Evolutionary conservation across 1,284 basidiomycete species (phyloP), one percentile per base, ranked within the genome.

Genomic region (Marasmius oreades): DNA sequence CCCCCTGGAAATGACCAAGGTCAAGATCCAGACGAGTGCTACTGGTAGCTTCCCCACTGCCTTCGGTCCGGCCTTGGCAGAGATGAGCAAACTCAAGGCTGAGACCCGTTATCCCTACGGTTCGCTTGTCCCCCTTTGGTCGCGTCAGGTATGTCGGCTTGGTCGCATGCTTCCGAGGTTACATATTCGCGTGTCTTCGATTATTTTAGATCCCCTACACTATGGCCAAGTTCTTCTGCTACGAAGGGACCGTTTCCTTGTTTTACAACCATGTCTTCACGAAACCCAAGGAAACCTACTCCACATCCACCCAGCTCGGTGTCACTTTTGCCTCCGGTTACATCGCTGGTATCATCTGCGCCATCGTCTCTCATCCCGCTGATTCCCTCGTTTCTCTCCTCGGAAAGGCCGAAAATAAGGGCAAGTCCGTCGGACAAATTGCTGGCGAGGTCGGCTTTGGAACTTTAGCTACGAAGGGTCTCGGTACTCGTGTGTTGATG

Each of bases 171-270:
- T 39, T 1, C 22, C 22, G 6, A 8, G 24, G 23, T 42, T 31
- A 23, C 43, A 12, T n/a, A 28, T 53, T 51, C 20, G 12, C 44
- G 51, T 37, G 12, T 34, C 5, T 33, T 24, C 28, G 1, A n/a
- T 33, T n/a, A 43, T 34, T 6, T 23, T 58, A 90, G 86, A 90
- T 92, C 66, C 89, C 89, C 43, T 92, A 92, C 75, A 92, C 89
- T 61, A 91, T 92, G 89, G 88, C 89, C 74, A 92, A 92, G 73
- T 92, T 92, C 82, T 88, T 79, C 82, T 88, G 86, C 82, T 92
- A 85, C 70, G 89, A 92, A 72, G 84, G 84, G 78, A 90, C 88
- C 63, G 89, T 85, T 66, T 74, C 80, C 64, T 63, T 86, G 61
- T 91, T 92, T 80, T 92, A 92, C 76, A 85, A 80, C 52, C 80